Base-by-base conservation (phyloP, 2,329 filamentous ascomycete genomes). In the Pyricularia grisea region DNA sequence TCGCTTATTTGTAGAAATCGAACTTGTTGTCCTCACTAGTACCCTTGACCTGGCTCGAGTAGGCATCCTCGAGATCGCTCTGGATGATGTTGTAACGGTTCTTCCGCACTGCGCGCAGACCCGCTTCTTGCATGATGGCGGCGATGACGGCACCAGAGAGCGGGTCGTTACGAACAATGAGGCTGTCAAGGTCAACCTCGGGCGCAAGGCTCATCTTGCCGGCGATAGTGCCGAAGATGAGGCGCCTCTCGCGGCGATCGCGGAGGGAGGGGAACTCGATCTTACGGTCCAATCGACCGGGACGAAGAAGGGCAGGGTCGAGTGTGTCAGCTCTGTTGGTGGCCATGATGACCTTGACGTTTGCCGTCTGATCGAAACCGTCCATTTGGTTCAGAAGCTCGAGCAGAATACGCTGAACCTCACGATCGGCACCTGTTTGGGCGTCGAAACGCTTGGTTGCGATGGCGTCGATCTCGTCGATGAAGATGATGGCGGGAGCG, bases 291-390 rank as follows among this genome's bases (percentile, higher is more conserved):
- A 99, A 86, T 83, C 95, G 93, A 73, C 95, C 95, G 36, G 95
- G 95, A 75, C 95, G 93, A 71, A 99, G 88, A 71, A 99, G 86
- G 61, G 95, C 95, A 20, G 95, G 95, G 78, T 99, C 95, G 73
- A 99, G 87, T 7, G 95, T 99, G 80, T 98, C 95, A 73, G 95
- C 94, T 78, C 95, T 91, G 84, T 99, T 99, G 74, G 95, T 99
- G 73, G 95, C 95, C 95, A 99, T 99, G 83, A 99, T 99, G 78
- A 99, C 95, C 84, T 99, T 99, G 81, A 99, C 95, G 80, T 99
- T 99, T 79, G 93, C 92, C 0, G 93, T 97, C 81, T 99, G 95
- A 80, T 99, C 95, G 83, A 99, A 99, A 73, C 95, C 95, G 79
- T 99, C 95, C 95, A 99, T 99, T 82, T 99, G 95, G 83, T 99